A percentile compares a stretch with the other conserved stretches of the same genome.
Evolutionary conservation across 192 early-diverging fungal genomes (phyloP).

Genomic region (Blastocladiella britannica): DNA sequence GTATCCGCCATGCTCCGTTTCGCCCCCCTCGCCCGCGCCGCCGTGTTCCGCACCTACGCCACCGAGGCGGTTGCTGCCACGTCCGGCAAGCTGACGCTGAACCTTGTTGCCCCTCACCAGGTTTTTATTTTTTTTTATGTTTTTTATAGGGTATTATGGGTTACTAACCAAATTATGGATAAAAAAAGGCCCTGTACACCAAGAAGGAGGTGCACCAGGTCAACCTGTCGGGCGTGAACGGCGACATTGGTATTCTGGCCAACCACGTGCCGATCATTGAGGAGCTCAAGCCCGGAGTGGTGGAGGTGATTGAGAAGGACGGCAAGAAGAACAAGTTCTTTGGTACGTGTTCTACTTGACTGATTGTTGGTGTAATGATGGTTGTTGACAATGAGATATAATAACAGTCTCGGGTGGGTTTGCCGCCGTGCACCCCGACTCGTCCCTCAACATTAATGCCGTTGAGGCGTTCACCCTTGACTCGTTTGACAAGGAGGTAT

Average conservation of each 20-base stretch:
- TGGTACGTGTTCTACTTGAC: conserved; percentile 24
- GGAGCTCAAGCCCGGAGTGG: conserved; percentile 73
- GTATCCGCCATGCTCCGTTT: not conserved
- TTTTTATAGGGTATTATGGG: conserved; percentile 2
- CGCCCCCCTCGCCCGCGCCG: conserved; percentile 1
- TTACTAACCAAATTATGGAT: not conserved
- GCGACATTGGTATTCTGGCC: conserved; percentile 94
- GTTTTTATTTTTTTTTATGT: conserved; percentile 15
- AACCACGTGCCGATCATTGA: conserved; percentile 94
- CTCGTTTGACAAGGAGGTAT: conserved; percentile 61
- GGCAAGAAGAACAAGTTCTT: conserved; percentile 76
- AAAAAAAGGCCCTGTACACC: conserved; percentile 41
- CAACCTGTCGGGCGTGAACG: conserved; percentile 75
- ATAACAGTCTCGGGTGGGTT: conserved; percentile 77
- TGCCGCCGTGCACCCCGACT: conserved; percentile 90
- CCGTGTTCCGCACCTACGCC: conserved; percentile 47
- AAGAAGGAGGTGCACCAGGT: conserved; percentile 63
- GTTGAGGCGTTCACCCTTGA: conserved; percentile 79
- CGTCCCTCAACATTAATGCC: conserved; percentile 88
- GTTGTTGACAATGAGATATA: conserved; percentile 2
- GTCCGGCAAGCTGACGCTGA: conserved; percentile 58
- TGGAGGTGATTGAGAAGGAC: conserved; percentile 58
- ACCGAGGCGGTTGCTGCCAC: conserved; percentile 43
- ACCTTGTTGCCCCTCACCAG: conserved; percentile 80
- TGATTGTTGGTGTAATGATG: conserved; percentile 2